Percentiles rank a stretch among this genome's conserved stretches.
phyloP scores from a whole-genome alignment of 1,284 basidiomycete genomes.

The Salmacisia buchloeana region DNA sequence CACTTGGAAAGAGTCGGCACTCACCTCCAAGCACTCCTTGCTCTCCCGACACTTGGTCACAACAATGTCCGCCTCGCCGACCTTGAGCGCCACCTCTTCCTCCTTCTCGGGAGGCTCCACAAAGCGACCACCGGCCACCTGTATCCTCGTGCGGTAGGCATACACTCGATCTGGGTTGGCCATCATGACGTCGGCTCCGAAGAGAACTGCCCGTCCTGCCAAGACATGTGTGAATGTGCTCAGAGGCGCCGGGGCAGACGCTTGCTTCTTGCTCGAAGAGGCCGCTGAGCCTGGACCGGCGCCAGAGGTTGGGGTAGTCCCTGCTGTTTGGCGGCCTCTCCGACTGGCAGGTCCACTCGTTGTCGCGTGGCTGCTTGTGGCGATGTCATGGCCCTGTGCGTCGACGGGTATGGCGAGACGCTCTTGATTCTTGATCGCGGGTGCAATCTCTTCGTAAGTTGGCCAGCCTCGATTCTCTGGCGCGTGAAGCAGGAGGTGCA shows the following conservation, averaged over 20 bases:
- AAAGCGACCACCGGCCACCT: slow-evolving; percentile 18
- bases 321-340: no score
- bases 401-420: neutral
- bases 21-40: slow-evolving; percentile 58
- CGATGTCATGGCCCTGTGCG: neutral
- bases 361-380: neutral
- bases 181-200: slow-evolving; percentile 16
- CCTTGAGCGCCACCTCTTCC: slow-evolving; percentile 26
- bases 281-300: neutral
- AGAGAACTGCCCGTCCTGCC: slow-evolving; percentile 57
- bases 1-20: slow-evolving; percentile 43
- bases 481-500: neutral
- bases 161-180: slow-evolving; percentile 47
- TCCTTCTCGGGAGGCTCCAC: slow-evolving; percentile 22
- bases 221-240: slow-evolving; percentile 49
- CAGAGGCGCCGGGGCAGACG: neutral
- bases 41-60: slow-evolving; percentile 67
- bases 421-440: neutral
- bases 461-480: slow-evolving; percentile 2
- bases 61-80: slow-evolving; percentile 60
- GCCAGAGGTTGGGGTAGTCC: no score
- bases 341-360: neutral
- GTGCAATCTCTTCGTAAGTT: slow-evolving; percentile 5
- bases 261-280: neutral
- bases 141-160: slow-evolving; percentile 48